Percentiles rank a stretch among this genome's conserved stretches.
These are phyloP conservation scores for Myochromella boudieri DNA, from an alignment of 768 basidiomycete species.

Conservation along the genomic window DNA sequence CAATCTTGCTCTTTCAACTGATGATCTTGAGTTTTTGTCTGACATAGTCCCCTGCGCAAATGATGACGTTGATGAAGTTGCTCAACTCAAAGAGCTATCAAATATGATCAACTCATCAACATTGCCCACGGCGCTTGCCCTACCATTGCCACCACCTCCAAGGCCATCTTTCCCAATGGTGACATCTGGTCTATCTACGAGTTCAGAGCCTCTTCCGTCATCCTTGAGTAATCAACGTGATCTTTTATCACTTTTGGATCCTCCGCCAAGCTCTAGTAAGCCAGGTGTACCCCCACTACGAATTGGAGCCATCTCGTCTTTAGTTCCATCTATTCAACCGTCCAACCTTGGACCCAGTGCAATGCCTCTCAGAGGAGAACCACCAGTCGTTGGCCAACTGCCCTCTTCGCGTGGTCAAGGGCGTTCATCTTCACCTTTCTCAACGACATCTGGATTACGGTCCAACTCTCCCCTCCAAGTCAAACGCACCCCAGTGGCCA, in stretches of 20 bases:
- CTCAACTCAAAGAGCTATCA: conserved; percentile 36
- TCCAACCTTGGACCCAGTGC: neutral
- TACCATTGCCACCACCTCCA: conserved; percentile 41
- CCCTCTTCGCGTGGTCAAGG: conserved; percentile 6
- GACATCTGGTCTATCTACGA: neutral
- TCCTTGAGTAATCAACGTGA: conserved; percentile 16
- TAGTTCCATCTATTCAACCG: conserved; percentile 1
- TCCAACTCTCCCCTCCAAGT: conserved; percentile 13
- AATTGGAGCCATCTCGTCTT: conserved; percentile 11
- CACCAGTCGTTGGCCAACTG: neutral
- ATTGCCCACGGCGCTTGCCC: conserved; percentile 42
- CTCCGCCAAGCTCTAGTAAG: conserved; percentile 13
- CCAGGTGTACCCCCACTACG: conserved; percentile 5
- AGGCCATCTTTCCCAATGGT: conserved; percentile 17
- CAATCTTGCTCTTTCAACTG: conserved; percentile 67
- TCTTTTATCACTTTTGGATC: conserved; percentile 29
- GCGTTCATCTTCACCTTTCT: conserved; percentile 10
- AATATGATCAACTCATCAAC: conserved; percentile 41
- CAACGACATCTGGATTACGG: conserved; percentile 11
- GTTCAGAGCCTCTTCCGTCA: neutral
- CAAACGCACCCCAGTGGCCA: conserved; percentile 24
- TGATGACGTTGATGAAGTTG: conserved; percentile 37
- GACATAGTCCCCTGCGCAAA: conserved; percentile 61
- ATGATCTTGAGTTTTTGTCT: conserved; percentile 81
- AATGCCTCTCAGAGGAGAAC: neutral